A percentile compares a stretch with the other conserved stretches of the same genome.
Evolutionary conservation across 192 early-diverging fungal genomes (phyloP).

Genomic region (Rhizophagus sp.): DNA sequence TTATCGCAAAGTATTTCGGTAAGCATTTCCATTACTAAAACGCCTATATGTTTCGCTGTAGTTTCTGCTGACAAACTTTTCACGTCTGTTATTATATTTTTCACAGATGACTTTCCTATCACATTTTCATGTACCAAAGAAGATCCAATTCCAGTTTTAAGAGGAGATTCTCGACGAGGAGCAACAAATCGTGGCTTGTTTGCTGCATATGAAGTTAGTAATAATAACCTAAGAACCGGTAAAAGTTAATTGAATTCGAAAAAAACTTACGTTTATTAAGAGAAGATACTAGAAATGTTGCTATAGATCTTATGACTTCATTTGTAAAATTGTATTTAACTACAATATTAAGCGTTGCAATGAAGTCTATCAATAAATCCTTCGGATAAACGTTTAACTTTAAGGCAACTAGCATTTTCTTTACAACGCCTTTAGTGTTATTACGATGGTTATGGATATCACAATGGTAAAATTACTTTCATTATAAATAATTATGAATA

Average conservation of each 20-base stretch:
- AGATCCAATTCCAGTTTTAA: background rate
- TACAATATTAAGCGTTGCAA: constrained; percentile 55
- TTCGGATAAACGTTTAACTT: constrained; percentile 57
- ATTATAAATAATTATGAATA: background rate
- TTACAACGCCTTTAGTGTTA: constrained; percentile 52
- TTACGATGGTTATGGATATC: background rate
- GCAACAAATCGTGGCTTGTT: constrained; percentile 23
- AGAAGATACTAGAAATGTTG: constrained; percentile 65
- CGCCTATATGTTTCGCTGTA: constrained; percentile 32
- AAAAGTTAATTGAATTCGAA: background rate
- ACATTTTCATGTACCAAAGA: background rate
- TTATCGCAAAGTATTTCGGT: constrained; percentile 60
- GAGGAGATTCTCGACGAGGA: constrained; percentile 25
- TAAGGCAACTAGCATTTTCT: constrained; percentile 61
- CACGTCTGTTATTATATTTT: constrained; percentile 20
- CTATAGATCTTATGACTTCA: constrained; percentile 59
- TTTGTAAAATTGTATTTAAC: constrained; percentile 57
- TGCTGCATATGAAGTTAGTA: constrained; percentile 24
- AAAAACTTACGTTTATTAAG: constrained; percentile 51
- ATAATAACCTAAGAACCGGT: background rate
- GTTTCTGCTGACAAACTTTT: constrained; percentile 7
- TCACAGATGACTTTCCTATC: background rate
- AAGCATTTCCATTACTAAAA: constrained; percentile 64
- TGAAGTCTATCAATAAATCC: constrained; percentile 52
- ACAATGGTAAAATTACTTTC: background rate